Base-by-base conservation (phyloP, 257 asterid species). In the Penstemon barbatus region DNA sequence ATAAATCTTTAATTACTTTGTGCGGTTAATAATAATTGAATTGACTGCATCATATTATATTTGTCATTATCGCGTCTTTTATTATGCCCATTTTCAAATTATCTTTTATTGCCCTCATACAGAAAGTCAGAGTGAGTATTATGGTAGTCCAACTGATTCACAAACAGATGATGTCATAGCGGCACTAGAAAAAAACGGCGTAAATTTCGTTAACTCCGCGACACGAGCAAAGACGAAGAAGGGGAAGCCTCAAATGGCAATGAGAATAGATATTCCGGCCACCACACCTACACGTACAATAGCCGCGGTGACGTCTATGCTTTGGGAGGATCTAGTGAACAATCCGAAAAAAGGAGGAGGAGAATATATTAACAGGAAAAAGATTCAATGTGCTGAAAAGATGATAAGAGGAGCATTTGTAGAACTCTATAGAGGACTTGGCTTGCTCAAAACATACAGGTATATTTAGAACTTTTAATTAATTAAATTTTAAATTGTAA, bases 361-460 rank as follows among this genome's bases (percentile, higher is more conserved):
- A 38, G 96, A 89, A 38, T 70, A 65, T 52, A 75, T 87, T 43
- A 87, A 83, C 68, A 68, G 87, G 9, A 86, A 81, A 81, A 89
- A 94, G 76, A 84, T 91, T 5, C 97, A 94, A 63, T 82, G 86
- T 71, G 97, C 97, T 41, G 95, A 91, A 51, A 94, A 94, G 79
- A 91, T 89, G 99, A 89, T 94, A 51, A 72, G 99, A 77, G 87
- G 92, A 63, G 97, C 93, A 40, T 91, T 87, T 87, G 95, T 94
- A 52, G 99, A 94, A 69, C 92, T 94, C 48, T 89, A 91, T 46
- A 80, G 89, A 54, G 99, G 97, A 70, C 96, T 94, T 57, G 92
- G 96, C 53, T 78, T 94, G 69, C 91, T 94, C 0, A 89, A 72
- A 67, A 94, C 85, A 19, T 94, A 83, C 91, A 94, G 97, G 99